Percentiles rank a stretch among this genome's conserved stretches.
These are phyloP conservation scores for Cystofilobasidium capitatum DNA, from an alignment of 768 basidiomycete species.

Conservation along the genomic window DNA sequence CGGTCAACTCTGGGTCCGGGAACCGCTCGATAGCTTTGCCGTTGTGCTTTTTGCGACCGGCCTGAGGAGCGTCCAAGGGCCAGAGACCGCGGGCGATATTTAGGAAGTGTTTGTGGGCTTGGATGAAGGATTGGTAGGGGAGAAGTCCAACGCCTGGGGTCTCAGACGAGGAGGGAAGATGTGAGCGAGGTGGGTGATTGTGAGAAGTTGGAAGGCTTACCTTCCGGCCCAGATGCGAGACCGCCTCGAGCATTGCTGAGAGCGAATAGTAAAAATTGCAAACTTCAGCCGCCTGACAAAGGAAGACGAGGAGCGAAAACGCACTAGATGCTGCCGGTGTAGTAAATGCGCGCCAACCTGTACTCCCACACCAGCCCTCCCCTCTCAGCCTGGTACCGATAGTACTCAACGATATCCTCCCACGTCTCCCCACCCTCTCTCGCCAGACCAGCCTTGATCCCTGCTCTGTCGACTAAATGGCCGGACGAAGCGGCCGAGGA, in stretches of 20 bases:
- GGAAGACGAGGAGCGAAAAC: neutral
- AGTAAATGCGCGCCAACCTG: slow-evolving; percentile 88
- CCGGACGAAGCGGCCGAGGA: slow-evolving; percentile 43
- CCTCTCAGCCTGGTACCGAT: slow-evolving; percentile 90
- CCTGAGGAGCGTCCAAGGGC: slow-evolving; percentile 59
- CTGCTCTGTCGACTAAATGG: slow-evolving; percentile 56
- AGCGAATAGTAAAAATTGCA: neutral
- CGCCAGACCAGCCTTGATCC: slow-evolving; percentile 72
- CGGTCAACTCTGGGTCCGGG: slow-evolving; percentile 42
- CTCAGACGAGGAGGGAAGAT: too few species aligned
- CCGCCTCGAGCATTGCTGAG: slow-evolving; percentile 54
- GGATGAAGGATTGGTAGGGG: slow-evolving; percentile 57
- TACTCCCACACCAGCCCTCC: slow-evolving; percentile 82
- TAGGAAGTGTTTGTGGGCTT: slow-evolving; percentile 74
- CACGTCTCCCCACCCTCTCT: slow-evolving; percentile 85
- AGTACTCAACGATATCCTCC: slow-evolving; percentile 86
- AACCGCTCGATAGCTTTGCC: slow-evolving; percentile 31
- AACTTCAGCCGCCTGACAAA: too few species aligned
- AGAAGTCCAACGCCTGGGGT: slow-evolving; percentile 68
- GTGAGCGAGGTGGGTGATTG: neutral
- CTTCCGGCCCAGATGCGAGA: slow-evolving; percentile 75
- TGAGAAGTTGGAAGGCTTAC: slow-evolving; percentile 32
- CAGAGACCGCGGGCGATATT: slow-evolving; percentile 74
- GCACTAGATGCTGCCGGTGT: slow-evolving; percentile 81
- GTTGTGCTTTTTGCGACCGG: slow-evolving; percentile 36